Base-by-base conservation (phyloP, 1,284 basidiomycete species). In the Termitomyces sp. region DNA sequence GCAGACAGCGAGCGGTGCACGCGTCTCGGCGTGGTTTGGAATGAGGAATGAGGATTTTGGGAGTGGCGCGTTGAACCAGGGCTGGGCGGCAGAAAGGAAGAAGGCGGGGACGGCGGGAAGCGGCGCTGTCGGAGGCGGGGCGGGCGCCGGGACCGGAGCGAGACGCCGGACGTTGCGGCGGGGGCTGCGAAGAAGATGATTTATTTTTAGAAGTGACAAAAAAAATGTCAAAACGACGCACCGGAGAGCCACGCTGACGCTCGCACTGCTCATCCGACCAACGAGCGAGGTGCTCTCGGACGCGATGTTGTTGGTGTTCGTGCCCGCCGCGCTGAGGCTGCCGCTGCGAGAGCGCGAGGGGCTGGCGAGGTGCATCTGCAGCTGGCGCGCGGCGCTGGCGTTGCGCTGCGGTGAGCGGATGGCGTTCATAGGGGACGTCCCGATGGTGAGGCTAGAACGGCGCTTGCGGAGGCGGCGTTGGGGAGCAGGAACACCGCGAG, bases 381-480 rank as follows among this genome's bases (percentile, higher is more conserved):
- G 65, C 48, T 77, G 76, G 24, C 79, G 62, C 2, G 81, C 80
- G 30, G 70, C 69, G 30, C 71, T 70, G 1, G 76, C 80, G 9
- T 68, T 75, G 31, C 78, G 71, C 6, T 68, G 59, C 2, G 82
- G 78, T 0, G 81, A 82, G 50, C 79, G 80, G 58, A 84, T 79
- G 21, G 69, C 63, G 41, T 70, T 72, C 65, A 81, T 75, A 2
- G 80, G 77, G 9, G 71, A 77, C 4, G 70, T 67, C 4, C 64
- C 71, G 34, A 78, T 55, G 3, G 77, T 81, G 24, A 84, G 62
- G 54, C 81, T 83, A n/a, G 79, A 81, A 43, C 80, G 75, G 39
- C 82, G 78, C 52, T 71, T 75, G 40, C 82, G 75, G 30, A 79
- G 70, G 26, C 69, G 70, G 21, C 67, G 69, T 55, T 62, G 69